Conservation (phyloP, 345 rosid genomes). For the Euphorbia pulcherrima region DNA sequence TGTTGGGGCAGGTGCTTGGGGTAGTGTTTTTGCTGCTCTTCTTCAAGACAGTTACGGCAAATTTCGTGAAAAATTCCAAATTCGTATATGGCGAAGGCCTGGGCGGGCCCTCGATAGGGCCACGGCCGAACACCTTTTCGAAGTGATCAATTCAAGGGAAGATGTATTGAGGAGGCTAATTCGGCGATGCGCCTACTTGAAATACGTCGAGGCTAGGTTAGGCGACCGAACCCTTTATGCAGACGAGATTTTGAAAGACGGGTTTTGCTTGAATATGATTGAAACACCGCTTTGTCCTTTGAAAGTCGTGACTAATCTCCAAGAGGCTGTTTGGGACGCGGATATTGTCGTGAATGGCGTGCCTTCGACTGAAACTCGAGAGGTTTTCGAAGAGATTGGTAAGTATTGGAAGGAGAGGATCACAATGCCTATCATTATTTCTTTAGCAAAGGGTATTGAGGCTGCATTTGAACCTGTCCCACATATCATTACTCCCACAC, state of each 20-base stretch:
- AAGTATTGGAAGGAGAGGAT: constrained; percentile 88
- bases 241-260: constrained; percentile 92
- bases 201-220: constrained; percentile 90
- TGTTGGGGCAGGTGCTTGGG: constrained; percentile 98
- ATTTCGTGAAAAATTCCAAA: constrained; percentile 76
- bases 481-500: constrained; percentile 86
- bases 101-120: constrained; percentile 65
- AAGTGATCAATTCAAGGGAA: constrained; percentile 92
- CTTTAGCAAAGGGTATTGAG: constrained; percentile 89
- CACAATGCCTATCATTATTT: constrained; percentile 64
- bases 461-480: constrained; percentile 78
- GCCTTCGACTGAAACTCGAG: constrained; percentile 81
- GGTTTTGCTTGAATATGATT: constrained; percentile 93
- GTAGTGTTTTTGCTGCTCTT: constrained; percentile 87
- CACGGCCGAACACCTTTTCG: constrained; percentile 89
- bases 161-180: constrained; percentile 89
- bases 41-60: constrained; percentile 83
- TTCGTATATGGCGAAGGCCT: constrained; percentile 92
- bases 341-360: constrained; percentile 89
- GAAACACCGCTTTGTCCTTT: constrained; percentile 89
- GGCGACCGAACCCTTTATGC: constrained; percentile 84
- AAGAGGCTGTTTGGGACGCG: constrained; percentile 99
- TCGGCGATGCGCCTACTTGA: constrained; percentile 88
- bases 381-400: constrained; percentile 87
- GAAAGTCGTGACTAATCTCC: constrained; percentile 90